Evolutionary conservation across 2,329 filamentous ascomycete genomes (phyloP).

Genomic region (Sclerotinia borealis): DNA sequence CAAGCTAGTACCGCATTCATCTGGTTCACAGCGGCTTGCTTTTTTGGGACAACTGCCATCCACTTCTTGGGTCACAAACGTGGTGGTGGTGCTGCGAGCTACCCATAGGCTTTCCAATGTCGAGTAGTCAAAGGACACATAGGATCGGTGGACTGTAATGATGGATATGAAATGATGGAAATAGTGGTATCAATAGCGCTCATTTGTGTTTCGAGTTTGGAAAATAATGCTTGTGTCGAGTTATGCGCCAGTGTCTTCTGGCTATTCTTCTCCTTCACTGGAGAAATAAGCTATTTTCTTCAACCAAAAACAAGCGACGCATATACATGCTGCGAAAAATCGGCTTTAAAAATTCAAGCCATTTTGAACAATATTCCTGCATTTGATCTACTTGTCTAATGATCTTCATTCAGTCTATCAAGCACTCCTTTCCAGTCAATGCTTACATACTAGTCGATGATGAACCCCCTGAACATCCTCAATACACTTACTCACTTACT

Average conservation of each 20-base stretch:
- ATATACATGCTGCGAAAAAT: neutral
- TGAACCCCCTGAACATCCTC: neutral
- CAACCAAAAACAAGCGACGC: neutral
- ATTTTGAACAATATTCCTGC: neutral
- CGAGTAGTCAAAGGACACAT: neutral
- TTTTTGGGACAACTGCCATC: slow-evolving; percentile 51
- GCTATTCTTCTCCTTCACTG: neutral
- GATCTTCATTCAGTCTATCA: neutral
- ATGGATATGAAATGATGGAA: neutral
- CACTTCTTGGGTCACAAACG: slow-evolving; percentile 13
- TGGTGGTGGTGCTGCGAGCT: neutral
- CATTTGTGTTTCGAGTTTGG: neutral
- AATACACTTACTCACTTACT: too few relatives aligned
- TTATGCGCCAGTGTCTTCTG: neutral
- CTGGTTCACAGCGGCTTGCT: slow-evolving; percentile 68
- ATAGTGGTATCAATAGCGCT: neutral
- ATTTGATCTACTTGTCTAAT: neutral
- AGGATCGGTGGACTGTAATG: neutral
- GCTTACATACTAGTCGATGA: too few relatives aligned
- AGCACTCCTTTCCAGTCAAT: neutral
- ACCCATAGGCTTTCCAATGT: neutral
- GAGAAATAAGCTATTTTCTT: neutral
- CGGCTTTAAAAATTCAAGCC: too few relatives aligned
- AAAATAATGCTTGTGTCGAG: neutral
- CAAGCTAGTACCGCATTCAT: slow-evolving; percentile 70